Percentiles rank a stretch among this genome's conserved stretches.
phyloP scores from a whole-genome alignment of 805 yeast genomes.

The Pichia scutulata region DNA sequence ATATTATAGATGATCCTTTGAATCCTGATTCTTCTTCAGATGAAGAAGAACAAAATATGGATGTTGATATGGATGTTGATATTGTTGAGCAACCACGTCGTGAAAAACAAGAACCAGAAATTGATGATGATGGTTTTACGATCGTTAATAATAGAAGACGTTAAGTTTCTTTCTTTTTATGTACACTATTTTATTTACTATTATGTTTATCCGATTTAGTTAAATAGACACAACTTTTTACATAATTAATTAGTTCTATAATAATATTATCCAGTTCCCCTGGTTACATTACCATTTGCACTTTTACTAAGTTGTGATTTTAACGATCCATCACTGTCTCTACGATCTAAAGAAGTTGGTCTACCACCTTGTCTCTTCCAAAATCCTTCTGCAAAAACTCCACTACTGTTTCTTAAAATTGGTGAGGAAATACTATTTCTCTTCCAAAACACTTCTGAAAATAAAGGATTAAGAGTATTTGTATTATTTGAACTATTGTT shows the following conservation, averaged over 20 bases:
- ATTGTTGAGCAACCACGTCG: slow-evolving; percentile 30
- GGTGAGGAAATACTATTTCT: slow-evolving; percentile 15
- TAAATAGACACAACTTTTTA: background rate
- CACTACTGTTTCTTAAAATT: slow-evolving; percentile 15
- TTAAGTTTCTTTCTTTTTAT: slow-evolving; percentile 4
- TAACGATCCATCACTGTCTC: slow-evolving; percentile 11
- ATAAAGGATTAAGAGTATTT: background rate
- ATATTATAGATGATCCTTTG: slow-evolving; percentile 50
- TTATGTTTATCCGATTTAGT: background rate
- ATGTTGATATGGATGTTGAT: slow-evolving; percentile 32
- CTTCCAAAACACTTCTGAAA: slow-evolving; percentile 7
- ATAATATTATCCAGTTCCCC: background rate
- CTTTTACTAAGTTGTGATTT: slow-evolving; percentile 4
- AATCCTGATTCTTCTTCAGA: slow-evolving; percentile 50
- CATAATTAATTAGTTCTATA: background rate
- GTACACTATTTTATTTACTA: background rate
- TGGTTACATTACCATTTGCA: background rate
- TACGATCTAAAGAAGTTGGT: slow-evolving; percentile 7
- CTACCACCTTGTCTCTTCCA: slow-evolving; percentile 15
- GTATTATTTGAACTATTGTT: background rate
- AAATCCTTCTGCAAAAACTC: slow-evolving; percentile 12
- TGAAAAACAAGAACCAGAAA: slow-evolving; percentile 47
- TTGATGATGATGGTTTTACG: slow-evolving; percentile 95
- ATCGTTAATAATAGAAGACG: slow-evolving; percentile 58
- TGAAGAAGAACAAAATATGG: slow-evolving; percentile 32